Conservation (phyloP, 768 basidiomycete genomes). For the Strobilomyces dryophilus region DNA sequence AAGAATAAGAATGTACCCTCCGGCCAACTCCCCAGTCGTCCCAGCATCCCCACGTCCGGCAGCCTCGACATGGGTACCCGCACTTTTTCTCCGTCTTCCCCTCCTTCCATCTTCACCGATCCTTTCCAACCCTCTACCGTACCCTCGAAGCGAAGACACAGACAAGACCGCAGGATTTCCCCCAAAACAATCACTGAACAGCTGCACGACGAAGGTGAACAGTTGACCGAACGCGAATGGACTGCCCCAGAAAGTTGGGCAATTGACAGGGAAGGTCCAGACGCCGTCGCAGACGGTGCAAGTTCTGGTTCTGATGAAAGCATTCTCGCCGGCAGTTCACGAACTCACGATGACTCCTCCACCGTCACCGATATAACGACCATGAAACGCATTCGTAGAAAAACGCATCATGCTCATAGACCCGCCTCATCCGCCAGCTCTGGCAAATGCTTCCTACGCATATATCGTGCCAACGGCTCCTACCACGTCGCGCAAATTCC, state of each 20-base stretch:
- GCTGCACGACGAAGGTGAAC: constrained; percentile 9
- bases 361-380: constrained; percentile 7
- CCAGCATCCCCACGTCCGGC: constrained; percentile 12
- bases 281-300: constrained; percentile 32
- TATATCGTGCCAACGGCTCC: constrained; percentile 69
- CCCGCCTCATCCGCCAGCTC: constrained; percentile 10
- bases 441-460: constrained; percentile 48
- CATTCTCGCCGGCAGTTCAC: constrained; percentile 15
- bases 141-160: constrained; percentile 20
- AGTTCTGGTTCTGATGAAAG: constrained; percentile 40
- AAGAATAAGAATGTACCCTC: constrained; percentile 10
- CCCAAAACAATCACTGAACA: constrained; percentile 39
- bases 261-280: constrained; percentile 48
- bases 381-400: constrained; percentile 24
- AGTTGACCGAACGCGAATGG: constrained; percentile 44
- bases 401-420: constrained; percentile 20
- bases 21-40: constrained; percentile 11
- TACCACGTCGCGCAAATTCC: constrained; percentile 68
- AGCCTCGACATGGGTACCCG: constrained; percentile 29
- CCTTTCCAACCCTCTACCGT: constrained; percentile 30
- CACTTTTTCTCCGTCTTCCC: constrained; percentile 37
- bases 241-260: constrained; percentile 76
- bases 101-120: constrained; percentile 33
- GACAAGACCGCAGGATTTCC: constrained; percentile 42
- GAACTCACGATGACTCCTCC: constrained; percentile 12